Evolutionary conservation across 441 rosid species (phyloP).

Genomic region (Pelargonium citronellum): DNA sequence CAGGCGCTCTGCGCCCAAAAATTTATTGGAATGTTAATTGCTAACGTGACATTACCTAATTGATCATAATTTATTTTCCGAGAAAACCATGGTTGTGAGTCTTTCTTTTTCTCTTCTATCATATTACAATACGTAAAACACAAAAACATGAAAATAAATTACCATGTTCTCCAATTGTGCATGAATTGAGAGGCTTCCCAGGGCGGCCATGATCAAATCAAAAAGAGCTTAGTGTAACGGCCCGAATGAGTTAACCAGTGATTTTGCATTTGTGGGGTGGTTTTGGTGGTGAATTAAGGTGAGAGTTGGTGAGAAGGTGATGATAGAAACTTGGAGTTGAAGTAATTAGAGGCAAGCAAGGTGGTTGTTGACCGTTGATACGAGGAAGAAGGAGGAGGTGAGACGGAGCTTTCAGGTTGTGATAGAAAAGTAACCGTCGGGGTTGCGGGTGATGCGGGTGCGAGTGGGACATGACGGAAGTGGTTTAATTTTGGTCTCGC

Average conservation of each 20-base stretch:
- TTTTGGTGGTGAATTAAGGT: not conserved
- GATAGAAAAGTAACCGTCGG: slow-evolving; percentile 17
- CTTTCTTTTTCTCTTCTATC: too few relatives aligned
- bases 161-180: slow-evolving; percentile 29
- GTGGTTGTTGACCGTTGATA: slow-evolving; percentile 11
- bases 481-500: slow-evolving; percentile 17
- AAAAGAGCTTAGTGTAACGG: too few relatives aligned
- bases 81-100: not conserved
- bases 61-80: too few relatives aligned
- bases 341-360: slow-evolving; percentile 16
- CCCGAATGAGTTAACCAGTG: too few relatives aligned
- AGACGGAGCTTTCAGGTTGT: slow-evolving; percentile 46
- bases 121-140: not conserved
- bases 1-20: too few relatives aligned
- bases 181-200: slow-evolving; percentile 19
- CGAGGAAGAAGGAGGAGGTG: slow-evolving; percentile 31
- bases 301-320: slow-evolving; percentile 25
- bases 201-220: slow-evolving; percentile 28
- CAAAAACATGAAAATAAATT: slow-evolving; percentile 14
- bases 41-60: too few relatives aligned
- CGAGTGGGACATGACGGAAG: slow-evolving; percentile 27
- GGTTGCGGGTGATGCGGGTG: slow-evolving; percentile 10
- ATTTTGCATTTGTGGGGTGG: too few relatives aligned
- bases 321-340: not conserved
- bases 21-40: too few relatives aligned